Percentiles rank a stretch among this genome's conserved stretches.
phyloP scores from a whole-genome alignment of 106 monocot genomes.

The Xerophyta viscosa region DNA sequence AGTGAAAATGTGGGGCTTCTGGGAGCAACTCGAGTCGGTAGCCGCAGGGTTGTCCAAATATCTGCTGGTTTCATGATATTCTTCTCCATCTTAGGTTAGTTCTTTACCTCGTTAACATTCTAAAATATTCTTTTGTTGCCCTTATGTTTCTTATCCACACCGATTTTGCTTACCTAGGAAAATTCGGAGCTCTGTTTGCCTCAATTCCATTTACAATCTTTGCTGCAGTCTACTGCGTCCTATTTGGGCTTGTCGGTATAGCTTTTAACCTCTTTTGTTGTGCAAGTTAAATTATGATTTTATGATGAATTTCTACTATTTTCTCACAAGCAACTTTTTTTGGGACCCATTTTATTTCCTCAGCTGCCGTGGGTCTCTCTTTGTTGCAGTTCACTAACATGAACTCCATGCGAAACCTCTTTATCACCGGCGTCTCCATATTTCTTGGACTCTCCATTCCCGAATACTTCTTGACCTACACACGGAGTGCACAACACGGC shows the following conservation, averaged over 20 bases:
- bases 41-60: slow-evolving; percentile 85
- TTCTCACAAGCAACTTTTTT: no score
- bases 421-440: slow-evolving; percentile 76
- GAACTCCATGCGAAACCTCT: slow-evolving; percentile 99
- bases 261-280: no score
- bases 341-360: no score
- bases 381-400: slow-evolving; percentile 99
- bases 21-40: slow-evolving; percentile 79
- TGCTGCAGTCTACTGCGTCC: slow-evolving; percentile 80
- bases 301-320: no score
- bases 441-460: slow-evolving; percentile 92
- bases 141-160: background rate
- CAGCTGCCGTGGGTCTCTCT: slow-evolving; percentile 93
- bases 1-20: slow-evolving; percentile 95
- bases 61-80: slow-evolving; percentile 99
- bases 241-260: slow-evolving; percentile 93
- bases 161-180: slow-evolving; percentile 32
- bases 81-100: slow-evolving; percentile 82
- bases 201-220: slow-evolving; percentile 92
- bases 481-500: slow-evolving; percentile 30
- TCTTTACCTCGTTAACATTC: background rate
- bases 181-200: slow-evolving; percentile 96
- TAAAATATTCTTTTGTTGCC: background rate
- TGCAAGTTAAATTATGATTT: no score
- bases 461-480: slow-evolving; percentile 74